Conservation (phyloP, 495 filamentous ascomycete genomes). For the Tuber microsphaerosporum region DNA sequence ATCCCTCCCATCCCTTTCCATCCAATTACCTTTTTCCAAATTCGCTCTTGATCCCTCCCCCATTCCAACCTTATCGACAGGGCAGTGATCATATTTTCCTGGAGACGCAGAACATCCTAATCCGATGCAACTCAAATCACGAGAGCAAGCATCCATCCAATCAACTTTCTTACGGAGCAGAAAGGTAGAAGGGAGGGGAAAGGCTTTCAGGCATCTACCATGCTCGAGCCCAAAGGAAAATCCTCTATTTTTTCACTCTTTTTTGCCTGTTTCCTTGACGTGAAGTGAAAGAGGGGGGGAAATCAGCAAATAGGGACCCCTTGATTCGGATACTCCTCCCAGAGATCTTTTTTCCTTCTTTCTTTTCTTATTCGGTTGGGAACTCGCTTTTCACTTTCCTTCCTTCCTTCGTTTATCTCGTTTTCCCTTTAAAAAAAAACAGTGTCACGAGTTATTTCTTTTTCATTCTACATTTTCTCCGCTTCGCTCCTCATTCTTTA, state of each 20-base stretch:
- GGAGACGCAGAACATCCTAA: conserved; percentile 20
- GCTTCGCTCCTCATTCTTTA: neutral
- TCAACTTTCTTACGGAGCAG: conserved; percentile 10
- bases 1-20: neutral
- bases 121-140: conserved; percentile 31
- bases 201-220: neutral
- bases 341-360: neutral
- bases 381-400: neutral
- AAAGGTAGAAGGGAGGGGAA: neutral
- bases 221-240: neutral
- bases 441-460: neutral
- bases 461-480: neutral
- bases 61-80: conserved; percentile 16
- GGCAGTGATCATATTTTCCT: conserved; percentile 26
- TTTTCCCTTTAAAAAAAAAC: neutral
- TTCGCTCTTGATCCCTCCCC: conserved; percentile 30
- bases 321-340: conserved; percentile 1
- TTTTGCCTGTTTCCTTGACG: neutral
- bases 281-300: neutral
- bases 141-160: conserved; percentile 27
- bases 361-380: neutral
- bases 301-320: neutral
- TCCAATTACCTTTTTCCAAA: conserved; percentile 12
- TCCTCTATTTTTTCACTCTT: neutral
- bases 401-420: neutral